These are phyloP conservation scores for Talaromyces marneffei DNA, from an alignment of 2,329 filamentous ascomycete species.

Conservation along the genomic window DNA sequence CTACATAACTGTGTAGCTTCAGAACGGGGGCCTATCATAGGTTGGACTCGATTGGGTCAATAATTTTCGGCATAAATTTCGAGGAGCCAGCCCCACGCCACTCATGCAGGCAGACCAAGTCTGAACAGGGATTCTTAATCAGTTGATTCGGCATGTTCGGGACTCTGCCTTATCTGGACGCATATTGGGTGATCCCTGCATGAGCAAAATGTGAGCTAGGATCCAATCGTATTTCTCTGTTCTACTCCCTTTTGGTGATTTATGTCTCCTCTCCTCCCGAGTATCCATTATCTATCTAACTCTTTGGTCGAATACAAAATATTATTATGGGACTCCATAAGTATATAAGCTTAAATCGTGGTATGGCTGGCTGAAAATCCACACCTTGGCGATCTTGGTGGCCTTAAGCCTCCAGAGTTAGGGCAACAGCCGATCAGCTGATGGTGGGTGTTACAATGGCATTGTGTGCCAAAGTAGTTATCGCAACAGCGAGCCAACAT, in stretches of 20 bases:
- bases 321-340: neutral
- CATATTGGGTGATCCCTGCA: neutral
- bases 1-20: neutral
- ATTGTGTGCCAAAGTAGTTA: neutral
- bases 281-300: neutral
- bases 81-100: neutral
- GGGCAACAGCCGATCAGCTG: neutral
- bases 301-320: neutral
- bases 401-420: neutral
- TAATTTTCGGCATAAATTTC: neutral
- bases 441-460: neutral
- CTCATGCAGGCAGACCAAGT: neutral
- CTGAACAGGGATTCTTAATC: neutral
- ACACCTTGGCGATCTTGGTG: neutral
- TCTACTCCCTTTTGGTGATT: neutral
- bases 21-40: neutral
- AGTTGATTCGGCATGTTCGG: neutral
- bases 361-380: conserved; percentile 3
- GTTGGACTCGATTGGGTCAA: neutral
- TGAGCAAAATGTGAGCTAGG: neutral
- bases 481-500: neutral
- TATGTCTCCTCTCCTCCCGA: neutral
- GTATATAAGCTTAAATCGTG: conserved; percentile 9
- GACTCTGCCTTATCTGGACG: conserved; percentile 6
- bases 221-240: neutral